Percentiles rank a stretch among this genome's conserved stretches.
phyloP scores from a whole-genome alignment of 2,329 filamentous ascomycete species.

The Colletotrichum aenigma region DNA sequence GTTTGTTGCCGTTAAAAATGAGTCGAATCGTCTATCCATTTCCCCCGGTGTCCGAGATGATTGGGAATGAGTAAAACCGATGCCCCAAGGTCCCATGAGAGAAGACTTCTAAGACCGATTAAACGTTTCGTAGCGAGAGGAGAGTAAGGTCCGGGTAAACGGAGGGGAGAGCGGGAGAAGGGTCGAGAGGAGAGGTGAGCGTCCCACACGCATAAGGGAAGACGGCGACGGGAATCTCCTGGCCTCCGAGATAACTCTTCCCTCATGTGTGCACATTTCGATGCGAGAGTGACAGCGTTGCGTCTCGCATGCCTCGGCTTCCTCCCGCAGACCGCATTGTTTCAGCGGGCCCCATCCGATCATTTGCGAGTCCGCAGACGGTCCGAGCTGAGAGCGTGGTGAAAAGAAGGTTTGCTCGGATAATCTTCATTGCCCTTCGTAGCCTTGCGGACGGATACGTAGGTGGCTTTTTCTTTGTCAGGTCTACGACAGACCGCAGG shows the following conservation, averaged over 20 bases:
- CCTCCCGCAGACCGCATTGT: neutral
- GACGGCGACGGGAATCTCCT: neutral
- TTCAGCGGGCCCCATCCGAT: conserved; percentile 11
- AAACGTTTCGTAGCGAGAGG: neutral
- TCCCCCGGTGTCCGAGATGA: neutral
- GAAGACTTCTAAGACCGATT: neutral
- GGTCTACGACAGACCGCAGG: conserved; percentile 60
- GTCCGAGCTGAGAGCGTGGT: neutral
- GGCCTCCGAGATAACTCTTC: neutral
- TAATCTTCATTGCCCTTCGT: neutral
- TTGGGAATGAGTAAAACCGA: neutral
- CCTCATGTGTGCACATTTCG: neutral
- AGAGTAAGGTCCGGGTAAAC: neutral
- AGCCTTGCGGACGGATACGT: neutral
- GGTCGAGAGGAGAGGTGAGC: neutral
- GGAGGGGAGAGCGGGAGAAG: neutral
- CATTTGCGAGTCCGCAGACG: neutral
- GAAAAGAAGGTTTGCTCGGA: neutral
- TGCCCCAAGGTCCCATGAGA: neutral
- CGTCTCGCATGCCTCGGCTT: neutral
- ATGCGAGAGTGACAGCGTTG: neutral
- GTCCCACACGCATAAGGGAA: neutral
- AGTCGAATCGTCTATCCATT: neutral
- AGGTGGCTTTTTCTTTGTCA: neutral
- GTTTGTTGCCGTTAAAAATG: neutral